Conservation (phyloP, 495 filamentous ascomycete species). For the Hypomontagnella monticulosa region DNA sequence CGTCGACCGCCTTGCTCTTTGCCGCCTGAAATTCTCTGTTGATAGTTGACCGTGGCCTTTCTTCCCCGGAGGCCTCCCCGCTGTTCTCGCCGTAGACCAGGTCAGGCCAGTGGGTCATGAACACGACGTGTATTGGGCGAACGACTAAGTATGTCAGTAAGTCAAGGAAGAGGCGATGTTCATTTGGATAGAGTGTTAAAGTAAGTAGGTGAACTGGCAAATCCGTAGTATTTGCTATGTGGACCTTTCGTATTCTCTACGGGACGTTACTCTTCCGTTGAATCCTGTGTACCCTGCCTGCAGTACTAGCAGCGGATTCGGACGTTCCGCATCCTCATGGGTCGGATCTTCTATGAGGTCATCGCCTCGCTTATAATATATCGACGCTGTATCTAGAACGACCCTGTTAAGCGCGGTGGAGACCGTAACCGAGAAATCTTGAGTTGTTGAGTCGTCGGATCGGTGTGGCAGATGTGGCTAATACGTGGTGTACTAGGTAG, state of each 20-base stretch:
- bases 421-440: slow-evolving; percentile 15
- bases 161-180: slow-evolving; percentile 33
- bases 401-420: slow-evolving; percentile 20
- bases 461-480: slow-evolving; percentile 37
- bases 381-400: slow-evolving; percentile 4
- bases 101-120: slow-evolving; percentile 34
- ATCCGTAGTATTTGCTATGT: slow-evolving; percentile 11
- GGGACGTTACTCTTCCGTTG: slow-evolving; percentile 15
- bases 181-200: neutral
- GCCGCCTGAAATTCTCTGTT: neutral
- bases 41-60: slow-evolving; percentile 4
- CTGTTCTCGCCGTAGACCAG: slow-evolving; percentile 29
- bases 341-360: slow-evolving; percentile 32
- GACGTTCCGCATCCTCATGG: slow-evolving; percentile 25
- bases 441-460: slow-evolving; percentile 21
- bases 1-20: neutral
- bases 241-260: slow-evolving; percentile 16
- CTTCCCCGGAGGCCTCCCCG: slow-evolving; percentile 25
- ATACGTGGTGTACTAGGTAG: slow-evolving; percentile 32
- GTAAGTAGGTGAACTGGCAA: slow-evolving; percentile 15
- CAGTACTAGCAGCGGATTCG: slow-evolving; percentile 27
- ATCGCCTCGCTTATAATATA: slow-evolving; percentile 31
- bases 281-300: neutral
- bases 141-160: slow-evolving; percentile 21
- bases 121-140: slow-evolving; percentile 25